Conservation (phyloP, 2,329 filamentous ascomycete species). For the Pestalotiopsis sp. region DNA sequence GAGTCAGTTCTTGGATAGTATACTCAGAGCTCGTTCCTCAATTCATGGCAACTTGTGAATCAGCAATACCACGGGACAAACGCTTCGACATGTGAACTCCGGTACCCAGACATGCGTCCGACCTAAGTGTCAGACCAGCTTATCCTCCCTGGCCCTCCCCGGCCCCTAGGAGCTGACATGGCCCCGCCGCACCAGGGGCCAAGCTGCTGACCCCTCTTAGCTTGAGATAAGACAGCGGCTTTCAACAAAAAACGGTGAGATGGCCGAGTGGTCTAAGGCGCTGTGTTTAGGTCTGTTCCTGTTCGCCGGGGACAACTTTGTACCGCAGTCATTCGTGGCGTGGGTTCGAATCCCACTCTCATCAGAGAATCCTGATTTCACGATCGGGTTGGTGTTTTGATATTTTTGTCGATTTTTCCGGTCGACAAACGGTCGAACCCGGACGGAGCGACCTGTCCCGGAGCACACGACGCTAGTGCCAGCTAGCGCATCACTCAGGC, state of each 20-base stretch:
- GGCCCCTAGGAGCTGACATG: too few species aligned
- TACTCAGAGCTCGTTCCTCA: too few species aligned
- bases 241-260: not conserved
- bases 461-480: not conserved
- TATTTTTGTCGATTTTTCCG: not conserved
- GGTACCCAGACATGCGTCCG: too few species aligned
- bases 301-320: constrained; percentile 10
- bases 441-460: not conserved
- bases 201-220: not conserved
- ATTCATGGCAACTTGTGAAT: too few species aligned
- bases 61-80: too few species aligned
- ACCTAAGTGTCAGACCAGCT: too few species aligned
- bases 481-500: not conserved
- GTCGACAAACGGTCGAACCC: not conserved
- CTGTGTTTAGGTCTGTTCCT: constrained; percentile 5
- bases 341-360: constrained; percentile 55
- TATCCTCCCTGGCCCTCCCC: not conserved
- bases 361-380: constrained; percentile 20
- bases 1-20: too few species aligned
- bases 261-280: constrained; percentile 9
- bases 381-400: not conserved
- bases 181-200: not conserved
- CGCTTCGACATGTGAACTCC: too few species aligned
- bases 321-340: constrained; percentile 44
- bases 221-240: not conserved